phyloP scores from a whole-genome alignment of 495 filamentous ascomycete species.

The Mycothermus thermophilus region DNA sequence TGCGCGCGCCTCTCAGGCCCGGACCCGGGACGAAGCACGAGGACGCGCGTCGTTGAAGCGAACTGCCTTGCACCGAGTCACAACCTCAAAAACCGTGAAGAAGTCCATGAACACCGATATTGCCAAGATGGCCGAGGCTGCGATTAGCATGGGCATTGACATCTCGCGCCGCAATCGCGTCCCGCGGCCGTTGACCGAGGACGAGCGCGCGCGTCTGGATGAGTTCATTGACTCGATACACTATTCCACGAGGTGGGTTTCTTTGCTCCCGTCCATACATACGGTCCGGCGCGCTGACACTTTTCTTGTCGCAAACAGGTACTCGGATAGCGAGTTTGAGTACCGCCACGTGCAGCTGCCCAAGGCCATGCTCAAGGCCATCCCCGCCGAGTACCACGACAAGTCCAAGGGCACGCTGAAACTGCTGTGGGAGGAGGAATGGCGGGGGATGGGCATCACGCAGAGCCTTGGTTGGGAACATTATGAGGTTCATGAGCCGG shows the following conservation, averaged over 20 bases:
- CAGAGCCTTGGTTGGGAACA: slow-evolving; percentile 98
- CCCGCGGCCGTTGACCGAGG: slow-evolving; percentile 65
- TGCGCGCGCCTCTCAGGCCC: no score
- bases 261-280: no score
- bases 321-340: slow-evolving; percentile 77
- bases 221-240: slow-evolving; percentile 88
- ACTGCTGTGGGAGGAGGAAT: slow-evolving; percentile 95
- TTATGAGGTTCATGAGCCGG: slow-evolving; percentile 96
- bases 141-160: slow-evolving; percentile 65
- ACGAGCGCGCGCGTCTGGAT: slow-evolving; percentile 67
- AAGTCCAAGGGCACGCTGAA: slow-evolving; percentile 82
- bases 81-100: background rate
- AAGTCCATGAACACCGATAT: no score
- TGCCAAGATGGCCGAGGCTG: slow-evolving; percentile 14
- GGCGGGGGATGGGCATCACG: slow-evolving; percentile 90
- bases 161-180: slow-evolving; percentile 66
- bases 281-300: background rate
- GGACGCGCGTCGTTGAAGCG: no score
- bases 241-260: slow-evolving; percentile 75
- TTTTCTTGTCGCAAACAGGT: slow-evolving; percentile 34
- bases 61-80: no score
- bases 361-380: slow-evolving; percentile 93
- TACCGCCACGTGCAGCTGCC: slow-evolving; percentile 95
- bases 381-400: slow-evolving; percentile 93
- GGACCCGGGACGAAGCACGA: no score